These are phyloP conservation scores for Talaromyces sp. DNA, from an alignment of 2,329 filamentous ascomycete genomes.

Conservation along the genomic window DNA sequence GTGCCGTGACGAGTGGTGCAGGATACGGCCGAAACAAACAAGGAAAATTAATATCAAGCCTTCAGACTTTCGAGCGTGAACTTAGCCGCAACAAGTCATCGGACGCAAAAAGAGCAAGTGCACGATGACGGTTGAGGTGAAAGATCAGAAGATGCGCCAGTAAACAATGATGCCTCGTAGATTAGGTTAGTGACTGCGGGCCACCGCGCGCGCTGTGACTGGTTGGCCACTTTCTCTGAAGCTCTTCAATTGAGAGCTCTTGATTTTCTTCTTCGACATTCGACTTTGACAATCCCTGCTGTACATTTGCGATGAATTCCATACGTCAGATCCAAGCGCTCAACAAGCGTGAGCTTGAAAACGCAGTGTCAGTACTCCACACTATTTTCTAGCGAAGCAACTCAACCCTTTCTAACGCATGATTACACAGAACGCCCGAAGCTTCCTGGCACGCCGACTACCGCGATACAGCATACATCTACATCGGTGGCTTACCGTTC, in stretches of 20 bases:
- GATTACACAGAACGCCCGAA: slow-evolving; percentile 62
- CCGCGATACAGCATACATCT: slow-evolving; percentile 92
- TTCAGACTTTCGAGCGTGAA: not conserved
- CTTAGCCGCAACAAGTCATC: not conserved
- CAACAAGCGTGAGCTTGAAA: slow-evolving; percentile 91
- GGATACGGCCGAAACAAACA: not conserved
- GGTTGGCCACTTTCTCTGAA: not conserved
- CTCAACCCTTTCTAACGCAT: not conserved
- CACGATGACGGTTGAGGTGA: not conserved
- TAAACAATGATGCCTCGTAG: slow-evolving; percentile 14
- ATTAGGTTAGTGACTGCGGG: slow-evolving; percentile 9
- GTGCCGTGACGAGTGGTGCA: not conserved
- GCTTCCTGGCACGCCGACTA: slow-evolving; percentile 98
- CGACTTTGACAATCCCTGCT: not conserved
- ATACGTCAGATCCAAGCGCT: slow-evolving; percentile 89
- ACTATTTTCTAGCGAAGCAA: not conserved
- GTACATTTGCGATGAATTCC: slow-evolving; percentile 69
- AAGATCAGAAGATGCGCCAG: slow-evolving; percentile 8
- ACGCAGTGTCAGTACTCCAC: slow-evolving; percentile 64
- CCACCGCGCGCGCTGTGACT: slow-evolving; percentile 5
- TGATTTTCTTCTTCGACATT: not conserved
- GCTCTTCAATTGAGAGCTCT: not conserved
- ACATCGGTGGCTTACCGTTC: slow-evolving; percentile 90
- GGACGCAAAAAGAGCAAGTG: not conserved
- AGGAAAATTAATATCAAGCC: not conserved